Percentiles rank a stretch among this genome's conserved stretches.
phyloP scores from a whole-genome alignment of 176 grass and related monocot genomes.

The Puccinellia tenuiflora region DNA sequence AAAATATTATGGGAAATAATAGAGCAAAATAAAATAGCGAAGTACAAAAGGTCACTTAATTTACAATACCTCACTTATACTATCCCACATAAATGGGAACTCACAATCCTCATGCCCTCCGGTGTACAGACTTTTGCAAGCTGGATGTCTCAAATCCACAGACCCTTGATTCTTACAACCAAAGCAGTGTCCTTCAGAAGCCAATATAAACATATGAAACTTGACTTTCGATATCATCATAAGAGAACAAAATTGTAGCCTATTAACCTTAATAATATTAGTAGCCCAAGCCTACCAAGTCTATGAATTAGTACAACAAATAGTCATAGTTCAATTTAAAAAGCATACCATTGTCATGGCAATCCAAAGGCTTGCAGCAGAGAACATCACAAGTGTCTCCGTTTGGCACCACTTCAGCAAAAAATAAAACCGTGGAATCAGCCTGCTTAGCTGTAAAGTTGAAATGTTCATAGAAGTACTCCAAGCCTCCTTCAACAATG shows the following conservation, averaged over 20 bases:
- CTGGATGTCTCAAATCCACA: not conserved
- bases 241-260: too few species aligned
- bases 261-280: too few species aligned
- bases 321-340: not conserved
- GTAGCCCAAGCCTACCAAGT: too few species aligned
- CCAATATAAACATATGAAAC: too few species aligned
- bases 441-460: not conserved
- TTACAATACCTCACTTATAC: not conserved
- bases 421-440: not conserved
- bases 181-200: not conserved
- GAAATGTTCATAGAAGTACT: not conserved
- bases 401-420: not conserved
- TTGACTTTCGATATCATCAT: too few species aligned
- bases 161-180: constrained; percentile 2
- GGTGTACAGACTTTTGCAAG: not conserved
- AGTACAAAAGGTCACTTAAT: too few species aligned
- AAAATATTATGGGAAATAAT: too few species aligned
- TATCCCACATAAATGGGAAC: not conserved
- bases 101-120: not conserved
- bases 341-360: not conserved
- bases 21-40: too few species aligned
- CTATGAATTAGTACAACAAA: too few species aligned
- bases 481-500: not conserved
- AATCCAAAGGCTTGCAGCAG: not conserved
- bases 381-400: not conserved